Percentiles rank a stretch among this genome's conserved stretches.
These are phyloP conservation scores for Venturiaceae sp. DNA, from an alignment of 2,329 filamentous ascomycete species.

Conservation along the genomic window DNA sequence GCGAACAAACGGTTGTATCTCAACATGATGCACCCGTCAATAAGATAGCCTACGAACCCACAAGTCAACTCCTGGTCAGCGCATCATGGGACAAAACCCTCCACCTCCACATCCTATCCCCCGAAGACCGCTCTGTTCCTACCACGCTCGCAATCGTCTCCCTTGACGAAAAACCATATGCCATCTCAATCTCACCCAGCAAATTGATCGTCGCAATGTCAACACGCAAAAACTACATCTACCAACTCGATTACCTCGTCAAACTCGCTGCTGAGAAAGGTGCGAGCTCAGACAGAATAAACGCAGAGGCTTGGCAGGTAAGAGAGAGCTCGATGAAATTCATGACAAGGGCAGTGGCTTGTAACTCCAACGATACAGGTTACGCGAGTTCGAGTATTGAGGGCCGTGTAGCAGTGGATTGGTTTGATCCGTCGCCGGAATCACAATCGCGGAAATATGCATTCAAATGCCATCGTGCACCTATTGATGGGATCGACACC, in stretches of 20 bases:
- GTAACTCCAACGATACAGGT: conserved; percentile 93
- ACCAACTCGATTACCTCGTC: conserved; percentile 71
- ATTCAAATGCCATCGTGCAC: conserved; percentile 94
- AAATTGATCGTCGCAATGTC: conserved; percentile 96
- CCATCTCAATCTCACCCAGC: conserved; percentile 64
- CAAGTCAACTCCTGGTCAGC: conserved; percentile 71
- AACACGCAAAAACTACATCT: conserved; percentile 85
- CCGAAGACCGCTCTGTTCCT: conserved; percentile 33
- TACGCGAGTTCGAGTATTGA: conserved; percentile 92
- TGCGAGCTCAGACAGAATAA: conserved; percentile 28
- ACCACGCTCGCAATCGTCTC: conserved; percentile 53
- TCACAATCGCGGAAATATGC: conserved; percentile 92
- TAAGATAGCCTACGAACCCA: conserved; percentile 69
- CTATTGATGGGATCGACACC: conserved; percentile 59
- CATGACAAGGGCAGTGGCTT: conserved; percentile 84
- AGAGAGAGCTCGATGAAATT: conserved; percentile 93
- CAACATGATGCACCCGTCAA: conserved; percentile 73
- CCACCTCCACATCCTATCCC: conserved; percentile 55
- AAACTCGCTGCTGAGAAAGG: background rate
- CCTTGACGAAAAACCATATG: conserved; percentile 82
- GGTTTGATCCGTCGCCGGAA: conserved; percentile 84
- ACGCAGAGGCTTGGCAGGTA: conserved; percentile 77
- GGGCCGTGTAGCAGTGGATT: conserved; percentile 91
- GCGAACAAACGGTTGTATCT: conserved; percentile 64
- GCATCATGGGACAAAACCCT: conserved; percentile 91